Evolutionary conservation across 139 green algal species (phyloP).

Genomic region (Diplosphaera chodatii): DNA sequence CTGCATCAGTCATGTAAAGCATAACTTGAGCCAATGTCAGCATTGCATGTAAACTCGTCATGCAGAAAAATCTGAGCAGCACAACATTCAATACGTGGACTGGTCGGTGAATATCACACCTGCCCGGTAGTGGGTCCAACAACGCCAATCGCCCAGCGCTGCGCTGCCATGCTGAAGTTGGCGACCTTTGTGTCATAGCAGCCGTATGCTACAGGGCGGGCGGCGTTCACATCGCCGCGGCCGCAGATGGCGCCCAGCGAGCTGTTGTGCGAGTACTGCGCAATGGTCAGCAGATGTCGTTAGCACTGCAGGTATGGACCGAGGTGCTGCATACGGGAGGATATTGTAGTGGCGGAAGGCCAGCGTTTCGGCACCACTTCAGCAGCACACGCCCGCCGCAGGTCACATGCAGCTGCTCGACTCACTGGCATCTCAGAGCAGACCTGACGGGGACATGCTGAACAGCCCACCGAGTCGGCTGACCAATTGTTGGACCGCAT

Average conservation of each 20-base stretch:
- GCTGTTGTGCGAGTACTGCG: constrained; percentile 18
- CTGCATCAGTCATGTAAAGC: no score
- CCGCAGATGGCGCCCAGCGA: constrained; percentile 50
- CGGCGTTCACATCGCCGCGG: constrained; percentile 49
- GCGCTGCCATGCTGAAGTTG: constrained; percentile 32
- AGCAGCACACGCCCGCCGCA: no score
- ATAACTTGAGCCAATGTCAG: no score
- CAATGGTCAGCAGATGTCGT: neutral
- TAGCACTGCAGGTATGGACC: neutral
- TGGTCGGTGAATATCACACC: no score
- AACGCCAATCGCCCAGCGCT: constrained; percentile 24
- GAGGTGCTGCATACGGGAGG: no score
- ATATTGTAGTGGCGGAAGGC: no score
- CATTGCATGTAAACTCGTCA: no score
- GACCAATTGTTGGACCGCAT: constrained; percentile 62
- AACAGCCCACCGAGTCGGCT: constrained; percentile 20
- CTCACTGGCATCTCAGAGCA: no score
- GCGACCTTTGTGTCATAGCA: constrained; percentile 68
- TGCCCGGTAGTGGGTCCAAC: constrained; percentile 3
- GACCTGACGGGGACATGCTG: neutral
- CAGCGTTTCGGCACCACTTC: no score
- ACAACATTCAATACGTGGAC: no score
- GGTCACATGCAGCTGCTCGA: no score
- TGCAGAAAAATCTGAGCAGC: no score
- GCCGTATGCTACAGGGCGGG: constrained; percentile 29